Base-by-base conservation (phyloP, 139 green algal species). In the Tetradesmus lagerheimii region DNA sequence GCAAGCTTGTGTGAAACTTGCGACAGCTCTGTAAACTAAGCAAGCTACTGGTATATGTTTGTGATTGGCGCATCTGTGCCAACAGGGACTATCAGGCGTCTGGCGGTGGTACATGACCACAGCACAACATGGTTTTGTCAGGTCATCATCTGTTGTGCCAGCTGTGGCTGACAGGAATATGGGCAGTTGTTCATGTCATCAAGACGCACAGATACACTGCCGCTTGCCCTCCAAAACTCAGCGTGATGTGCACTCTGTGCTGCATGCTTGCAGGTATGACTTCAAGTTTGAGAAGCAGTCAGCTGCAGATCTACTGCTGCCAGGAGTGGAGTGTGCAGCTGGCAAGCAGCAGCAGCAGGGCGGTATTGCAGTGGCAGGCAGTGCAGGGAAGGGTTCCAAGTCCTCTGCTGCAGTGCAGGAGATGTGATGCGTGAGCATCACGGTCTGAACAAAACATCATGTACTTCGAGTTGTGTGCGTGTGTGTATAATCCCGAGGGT, bases 231-330 rank as follows among this genome's bases (percentile, higher is more conserved):
- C n/a, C n/a, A n/a, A n/a, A n/a, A n/a, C n/a, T n/a, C n/a, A n/a
- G n/a, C n/a, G n/a, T n/a, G n/a, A n/a, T n/a, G n/a, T n/a, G 12
- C 76, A 53, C 8, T 43, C 35, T 20, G 5, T 43, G 31, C 4
- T 83, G 71, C 9, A 27, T 27, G 27, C 27, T 39, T 83, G 86
- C 71, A 90, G 75, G 20, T 93, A 85, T 45, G 66, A 94, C 71
- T 94, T 93, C 67, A 43, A 25, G 37, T 94, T 89, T 62, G 92
- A 94, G 91, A 64, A 75, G 16, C 92, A 93, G 90, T 85, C 39
- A 20, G 53, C 91, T 11, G 66, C 38, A 15, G 92, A 93, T 16
- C 89, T 94, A 62, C 91, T 85, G 23, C 31, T 89, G 29, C 67
- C 45, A 34, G 82, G 67, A 35, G 34, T 81, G 82, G 67, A 66